These are phyloP conservation scores for Echria macrotheca DNA, from an alignment of 495 filamentous ascomycete species.

Conservation along the genomic window DNA sequence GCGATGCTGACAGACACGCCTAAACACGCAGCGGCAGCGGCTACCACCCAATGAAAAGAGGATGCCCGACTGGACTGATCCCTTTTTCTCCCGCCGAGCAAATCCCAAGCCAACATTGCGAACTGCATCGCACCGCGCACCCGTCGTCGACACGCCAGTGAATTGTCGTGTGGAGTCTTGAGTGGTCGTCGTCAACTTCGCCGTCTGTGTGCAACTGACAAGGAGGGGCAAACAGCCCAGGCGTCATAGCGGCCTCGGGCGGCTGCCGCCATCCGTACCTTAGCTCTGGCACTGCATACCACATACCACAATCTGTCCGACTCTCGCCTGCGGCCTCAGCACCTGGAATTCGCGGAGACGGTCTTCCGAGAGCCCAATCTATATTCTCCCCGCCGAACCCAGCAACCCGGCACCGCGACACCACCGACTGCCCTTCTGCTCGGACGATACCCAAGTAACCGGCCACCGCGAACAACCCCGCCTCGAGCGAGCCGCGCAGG, in stretches of 20 bases:
- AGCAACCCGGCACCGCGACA: too few relatives aligned
- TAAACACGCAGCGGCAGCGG: conserved; percentile 8
- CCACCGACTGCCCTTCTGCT: too few relatives aligned
- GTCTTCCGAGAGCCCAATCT: neutral
- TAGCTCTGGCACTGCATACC: too few relatives aligned
- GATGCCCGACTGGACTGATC: neutral
- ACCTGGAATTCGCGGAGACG: neutral
- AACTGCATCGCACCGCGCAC: too few relatives aligned
- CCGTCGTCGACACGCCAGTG: neutral
- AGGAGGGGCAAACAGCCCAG: neutral
- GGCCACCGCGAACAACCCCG: neutral
- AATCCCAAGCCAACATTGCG: neutral
- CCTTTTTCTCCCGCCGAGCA: neutral
- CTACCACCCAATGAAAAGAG: conserved; percentile 10
- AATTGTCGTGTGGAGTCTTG: too few relatives aligned
- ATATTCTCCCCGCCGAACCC: too few relatives aligned
- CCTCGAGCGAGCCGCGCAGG: neutral
- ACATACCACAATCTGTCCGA: too few relatives aligned
- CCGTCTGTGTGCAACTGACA: neutral
- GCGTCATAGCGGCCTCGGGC: conserved; percentile 7
- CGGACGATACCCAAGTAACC: too few relatives aligned
- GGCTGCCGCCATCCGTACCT: conserved; percentile 9
- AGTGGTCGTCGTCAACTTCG: too few relatives aligned
- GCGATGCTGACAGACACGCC: neutral
- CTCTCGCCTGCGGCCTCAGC: conserved; percentile 1